Evolutionary conservation across 2,329 filamentous ascomycete genomes (phyloP), one percentile per base, ranked within the genome.

Genomic region (Ophiostoma angusticollis): DNA sequence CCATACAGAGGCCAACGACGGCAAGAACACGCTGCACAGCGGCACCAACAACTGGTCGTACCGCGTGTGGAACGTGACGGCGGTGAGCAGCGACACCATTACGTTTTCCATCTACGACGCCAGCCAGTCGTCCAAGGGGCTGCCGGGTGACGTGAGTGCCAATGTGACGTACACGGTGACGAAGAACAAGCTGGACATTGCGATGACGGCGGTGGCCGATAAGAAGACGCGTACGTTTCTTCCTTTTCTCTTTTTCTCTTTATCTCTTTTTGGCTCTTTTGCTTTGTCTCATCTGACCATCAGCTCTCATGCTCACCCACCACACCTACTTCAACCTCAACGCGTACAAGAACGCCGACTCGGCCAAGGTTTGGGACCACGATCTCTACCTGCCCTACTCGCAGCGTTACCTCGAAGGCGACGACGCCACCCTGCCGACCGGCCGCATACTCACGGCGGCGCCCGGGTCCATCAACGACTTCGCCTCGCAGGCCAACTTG

Each of bases 241-340:
- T n/a, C n/a, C n/a, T n/a, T n/a, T n/a, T n/a, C n/a, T n/a, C n/a
- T n/a, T n/a, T n/a, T n/a, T n/a, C n/a, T n/a, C n/a, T n/a, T n/a
- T n/a, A n/a, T n/a, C n/a, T n/a, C n/a, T n/a, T n/a, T n/a, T n/a
- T n/a, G n/a, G n/a, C n/a, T n/a, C n/a, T n/a, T n/a, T n/a, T n/a
- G n/a, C n/a, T n/a, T n/a, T n/a, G n/a, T n/a, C n/a, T n/a, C n/a
- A n/a, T n/a, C n/a, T n/a, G n/a, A n/a, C n/a, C n/a, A n/a, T n/a
- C n/a, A 61, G 60, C 75, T 2, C 67, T 79, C 52, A 76, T 79
- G 69, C 61, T 79, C 30, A 75, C 69, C 23, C 74, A 75, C 31
- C 76, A 80, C 57, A 73, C 71, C 35, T 80, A 80, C 63, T 80
- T 77, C 70, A 80, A 80, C 56, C 63, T 80, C 18, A 75, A 80